Evolutionary conservation across 345 rosid genomes (phyloP).

Genomic region (Acer negundo): DNA sequence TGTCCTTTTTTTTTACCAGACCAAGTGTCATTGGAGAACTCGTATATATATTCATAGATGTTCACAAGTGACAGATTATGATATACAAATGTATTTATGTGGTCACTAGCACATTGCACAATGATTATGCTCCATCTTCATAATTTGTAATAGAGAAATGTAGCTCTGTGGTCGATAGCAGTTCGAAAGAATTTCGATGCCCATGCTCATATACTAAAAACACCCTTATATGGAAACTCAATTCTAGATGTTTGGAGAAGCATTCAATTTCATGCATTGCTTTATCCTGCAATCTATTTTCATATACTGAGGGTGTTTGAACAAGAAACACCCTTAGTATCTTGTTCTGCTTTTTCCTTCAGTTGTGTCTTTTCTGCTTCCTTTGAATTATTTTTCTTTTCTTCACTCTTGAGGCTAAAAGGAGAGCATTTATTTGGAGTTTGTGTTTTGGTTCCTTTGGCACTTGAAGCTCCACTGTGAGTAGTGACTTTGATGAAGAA

Average conservation of each 20-base stretch:
- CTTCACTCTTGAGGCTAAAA: conserved; percentile 79
- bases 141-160: neutral
- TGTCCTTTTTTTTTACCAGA: too few species aligned
- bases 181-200: neutral
- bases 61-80: too few species aligned
- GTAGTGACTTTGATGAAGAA: too few species aligned
- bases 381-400: conserved; percentile 48
- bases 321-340: conserved; percentile 13
- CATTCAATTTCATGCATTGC: conserved; percentile 22
- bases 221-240: conserved; percentile 17
- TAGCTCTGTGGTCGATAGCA: conserved; percentile 1
- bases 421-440: conserved; percentile 46
- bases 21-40: too few species aligned
- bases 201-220: neutral
- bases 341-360: conserved; percentile 37
- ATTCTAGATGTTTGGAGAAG: conserved; percentile 64
- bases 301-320: neutral
- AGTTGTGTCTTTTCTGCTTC: conserved; percentile 40
- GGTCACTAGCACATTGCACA: too few species aligned
- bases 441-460: conserved; percentile 42
- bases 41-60: too few species aligned
- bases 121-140: too few species aligned
- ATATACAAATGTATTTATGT: too few species aligned
- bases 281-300: conserved; percentile 33
- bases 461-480: conserved; percentile 23